Evolutionary conservation across 129 eudicot genomes (phyloP).

Genomic region (Lactuca sativa): DNA sequence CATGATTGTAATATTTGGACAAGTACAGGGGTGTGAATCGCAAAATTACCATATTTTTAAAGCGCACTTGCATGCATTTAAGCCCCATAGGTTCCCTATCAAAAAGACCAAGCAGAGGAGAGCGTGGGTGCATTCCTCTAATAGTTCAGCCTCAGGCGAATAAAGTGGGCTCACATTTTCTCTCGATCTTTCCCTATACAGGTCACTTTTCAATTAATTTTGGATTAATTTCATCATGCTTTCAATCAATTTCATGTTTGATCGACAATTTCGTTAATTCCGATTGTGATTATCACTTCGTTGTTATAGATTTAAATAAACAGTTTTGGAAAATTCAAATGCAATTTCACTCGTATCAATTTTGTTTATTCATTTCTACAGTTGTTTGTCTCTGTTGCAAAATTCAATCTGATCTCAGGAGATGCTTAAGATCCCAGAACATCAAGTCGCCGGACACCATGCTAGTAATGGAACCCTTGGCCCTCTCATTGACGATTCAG

Average conservation of each 20-base stretch:
- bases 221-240: not conserved
- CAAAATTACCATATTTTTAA: not conserved
- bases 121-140: not conserved
- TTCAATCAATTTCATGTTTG: not conserved
- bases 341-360: too few species aligned
- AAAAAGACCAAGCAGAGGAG: not conserved
- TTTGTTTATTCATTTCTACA: not conserved
- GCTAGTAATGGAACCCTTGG: conserved; percentile 64
- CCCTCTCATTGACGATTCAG: conserved; percentile 70
- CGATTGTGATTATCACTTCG: not conserved
- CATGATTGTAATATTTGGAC: not conserved
- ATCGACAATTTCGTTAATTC: not conserved
- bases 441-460: conserved; percentile 95
- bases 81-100: not conserved
- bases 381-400: not conserved
- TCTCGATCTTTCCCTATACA: conserved; percentile 15
- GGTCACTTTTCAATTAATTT: conserved; percentile 8
- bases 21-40: conserved; percentile 7
- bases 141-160: not conserved
- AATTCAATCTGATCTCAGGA: conserved; percentile 1
- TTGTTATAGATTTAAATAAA: not conserved
- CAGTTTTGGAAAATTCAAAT: not conserved
- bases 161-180: not conserved
- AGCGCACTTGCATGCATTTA: conserved; percentile 8
- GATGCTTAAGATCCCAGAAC: conserved; percentile 68